Percentiles rank a stretch among this genome's conserved stretches.
These are phyloP conservation scores for Pythium coloratum DNA, from an alignment of 352 stramenopile genomes.

Conservation along the genomic window DNA sequence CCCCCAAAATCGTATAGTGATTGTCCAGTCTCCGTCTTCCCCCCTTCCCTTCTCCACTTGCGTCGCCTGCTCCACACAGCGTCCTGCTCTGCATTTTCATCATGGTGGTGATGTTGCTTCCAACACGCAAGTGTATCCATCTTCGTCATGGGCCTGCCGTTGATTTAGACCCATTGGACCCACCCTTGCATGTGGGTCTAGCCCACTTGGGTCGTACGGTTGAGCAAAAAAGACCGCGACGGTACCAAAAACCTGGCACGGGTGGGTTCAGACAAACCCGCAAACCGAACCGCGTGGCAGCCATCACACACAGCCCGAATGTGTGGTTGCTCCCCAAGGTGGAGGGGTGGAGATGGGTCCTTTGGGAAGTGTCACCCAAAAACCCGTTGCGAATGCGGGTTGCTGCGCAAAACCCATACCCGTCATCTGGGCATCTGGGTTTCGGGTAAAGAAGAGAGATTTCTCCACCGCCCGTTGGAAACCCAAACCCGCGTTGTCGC, in stretches of 20 bases:
- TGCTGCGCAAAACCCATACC: neutral
- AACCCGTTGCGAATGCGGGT: slow-evolving; percentile 13
- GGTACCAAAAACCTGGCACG: slow-evolving; percentile 31
- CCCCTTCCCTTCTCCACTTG: neutral
- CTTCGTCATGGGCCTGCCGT: neutral
- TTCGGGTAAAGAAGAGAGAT: neutral
- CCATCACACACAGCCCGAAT: slow-evolving; percentile 1
- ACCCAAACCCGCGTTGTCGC: slow-evolving; percentile 14
- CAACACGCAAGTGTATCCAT: slow-evolving; percentile 14
- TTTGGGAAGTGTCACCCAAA: slow-evolving; percentile 25
- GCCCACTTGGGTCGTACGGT: neutral
- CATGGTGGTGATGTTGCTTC: neutral
- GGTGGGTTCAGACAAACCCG: slow-evolving; percentile 22
- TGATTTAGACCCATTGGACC: slow-evolving; percentile 21
- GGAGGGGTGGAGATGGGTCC: slow-evolving; percentile 24
- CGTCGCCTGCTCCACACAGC: neutral
- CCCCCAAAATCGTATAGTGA: slow-evolving; percentile 2
- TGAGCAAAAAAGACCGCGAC: slow-evolving; percentile 8
- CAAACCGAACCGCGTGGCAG: slow-evolving; percentile 6
- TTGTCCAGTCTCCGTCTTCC: neutral
- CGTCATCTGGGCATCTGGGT: slow-evolving; percentile 2
- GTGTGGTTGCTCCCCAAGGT: slow-evolving; percentile 23
- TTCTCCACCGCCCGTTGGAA: neutral
- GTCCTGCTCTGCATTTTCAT: neutral
- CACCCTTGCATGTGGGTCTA: slow-evolving; percentile 7